Percentiles rank a stretch among this genome's conserved stretches.
Conservation (phyloP, 2,329 filamentous ascomycete species). For the Ophiocordyceps robertsii region DNA sequence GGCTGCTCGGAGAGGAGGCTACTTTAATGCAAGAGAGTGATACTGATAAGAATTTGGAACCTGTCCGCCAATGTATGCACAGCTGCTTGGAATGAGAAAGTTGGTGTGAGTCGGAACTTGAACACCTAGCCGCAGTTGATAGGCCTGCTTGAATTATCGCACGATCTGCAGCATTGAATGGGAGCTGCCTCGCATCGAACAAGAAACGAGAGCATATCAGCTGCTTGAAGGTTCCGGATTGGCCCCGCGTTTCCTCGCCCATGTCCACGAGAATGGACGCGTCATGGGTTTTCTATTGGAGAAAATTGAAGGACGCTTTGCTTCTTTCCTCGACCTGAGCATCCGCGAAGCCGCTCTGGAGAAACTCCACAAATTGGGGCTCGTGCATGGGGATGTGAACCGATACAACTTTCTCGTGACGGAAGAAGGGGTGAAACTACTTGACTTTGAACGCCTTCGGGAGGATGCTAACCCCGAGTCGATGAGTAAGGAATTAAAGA, state of each 20-base stretch:
- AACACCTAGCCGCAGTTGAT: no score
- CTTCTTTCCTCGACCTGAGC: slow-evolving; percentile 13
- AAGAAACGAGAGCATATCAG: slow-evolving; percentile 16
- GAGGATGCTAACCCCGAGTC: slow-evolving; percentile 9
- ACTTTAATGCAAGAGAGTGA: slow-evolving; percentile 1
- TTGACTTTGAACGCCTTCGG: slow-evolving; percentile 17
- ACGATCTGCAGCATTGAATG: no score
- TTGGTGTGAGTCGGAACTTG: no score
- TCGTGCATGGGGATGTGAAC: slow-evolving; percentile 23
- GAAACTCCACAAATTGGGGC: slow-evolving; percentile 13
- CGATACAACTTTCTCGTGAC: slow-evolving; percentile 22
- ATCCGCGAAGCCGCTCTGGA: slow-evolving; percentile 13
- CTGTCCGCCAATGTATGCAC: no score
- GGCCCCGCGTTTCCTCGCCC: slow-evolving; percentile 19
- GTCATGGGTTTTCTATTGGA: slow-evolving; percentile 21
- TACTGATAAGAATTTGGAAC: not conserved
- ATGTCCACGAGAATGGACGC: slow-evolving; percentile 19
- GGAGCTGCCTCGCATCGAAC: slow-evolving; percentile 18
- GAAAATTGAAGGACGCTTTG: slow-evolving; percentile 16
- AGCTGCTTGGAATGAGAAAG: no score
- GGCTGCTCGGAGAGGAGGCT: slow-evolving; percentile 1
- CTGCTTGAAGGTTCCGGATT: slow-evolving; percentile 13
- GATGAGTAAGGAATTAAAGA: slow-evolving; percentile 15
- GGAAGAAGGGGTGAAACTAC: slow-evolving; percentile 12
- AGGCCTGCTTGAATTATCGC: no score